These are phyloP conservation scores for Nigrospora sphaerica DNA, from an alignment of 2,329 filamentous ascomycete species.

Conservation along the genomic window DNA sequence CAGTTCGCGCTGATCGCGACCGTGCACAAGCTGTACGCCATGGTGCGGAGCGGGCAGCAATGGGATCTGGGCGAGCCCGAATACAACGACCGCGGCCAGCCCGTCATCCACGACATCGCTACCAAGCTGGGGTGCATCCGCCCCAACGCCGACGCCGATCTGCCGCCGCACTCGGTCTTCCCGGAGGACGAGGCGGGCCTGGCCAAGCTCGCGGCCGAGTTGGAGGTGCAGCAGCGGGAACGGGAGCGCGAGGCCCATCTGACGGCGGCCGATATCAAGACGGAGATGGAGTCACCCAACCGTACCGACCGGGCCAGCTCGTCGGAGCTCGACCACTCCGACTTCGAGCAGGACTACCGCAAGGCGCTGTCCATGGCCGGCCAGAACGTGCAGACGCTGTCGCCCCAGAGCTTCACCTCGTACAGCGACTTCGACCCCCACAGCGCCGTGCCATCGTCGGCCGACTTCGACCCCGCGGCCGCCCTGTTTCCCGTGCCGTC, in stretches of 20 bases:
- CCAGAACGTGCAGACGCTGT: conserved; percentile 39
- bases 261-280: conserved; percentile 18
- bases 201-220: conserved; percentile 46
- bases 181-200: conserved; percentile 55
- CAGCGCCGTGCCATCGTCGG: conserved; percentile 8
- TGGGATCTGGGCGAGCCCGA: conserved; percentile 60
- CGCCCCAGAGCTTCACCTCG: conserved; percentile 43
- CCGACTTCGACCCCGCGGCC: conserved; percentile 16
- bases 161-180: conserved; percentile 51
- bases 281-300: conserved; percentile 26
- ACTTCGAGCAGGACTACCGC: conserved; percentile 48
- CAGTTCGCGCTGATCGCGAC: conserved; percentile 58
- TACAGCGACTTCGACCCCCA: conserved; percentile 33
- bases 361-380: conserved; percentile 34
- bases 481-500: conserved; percentile 21
- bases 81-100: conserved; percentile 55
- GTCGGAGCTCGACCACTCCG: conserved; percentile 47
- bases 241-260: conserved; percentile 15
- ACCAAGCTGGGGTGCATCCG: conserved; percentile 58
- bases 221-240: conserved; percentile 39
- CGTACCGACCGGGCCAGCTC: conserved; percentile 44
- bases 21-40: conserved; percentile 58
- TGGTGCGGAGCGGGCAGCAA: conserved; percentile 50
- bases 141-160: conserved; percentile 52
- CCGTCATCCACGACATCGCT: conserved; percentile 59